Evolutionary conservation across 805 yeast genomes (phyloP), one percentile per base, ranked within the genome.

Genomic region (Pichia californica): DNA sequence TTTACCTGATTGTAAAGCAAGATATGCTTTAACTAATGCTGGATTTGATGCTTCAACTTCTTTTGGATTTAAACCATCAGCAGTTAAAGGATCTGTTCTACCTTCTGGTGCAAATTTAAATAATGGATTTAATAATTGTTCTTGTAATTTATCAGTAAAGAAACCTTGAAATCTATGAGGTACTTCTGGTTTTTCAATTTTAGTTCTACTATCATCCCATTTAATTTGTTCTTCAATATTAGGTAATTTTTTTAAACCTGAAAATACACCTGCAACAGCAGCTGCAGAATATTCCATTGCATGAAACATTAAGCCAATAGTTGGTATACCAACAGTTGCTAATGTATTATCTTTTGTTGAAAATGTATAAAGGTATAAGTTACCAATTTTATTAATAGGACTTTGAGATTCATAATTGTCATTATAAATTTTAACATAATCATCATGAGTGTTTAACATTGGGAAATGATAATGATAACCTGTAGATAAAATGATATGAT

Each of bases 251-350:
- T 55, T 59, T 25, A 61, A 60, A 14, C 67, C 67, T 2, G 76
- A 63, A 77, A 79, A 76, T 4, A 74, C 71, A n/a, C 81, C 81
- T 14, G 77, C 76, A 39, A 76, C 61, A 0, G 79, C 78, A n/a
- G 77, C 72, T 2, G 78, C 75, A 37, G 66, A 59, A 2, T 71
- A 62, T 51, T 77, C 82, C 49, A 74, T 71, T 14, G 72, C 64
- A 40, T 72, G 71, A 61, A 74, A 75, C 48, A 69, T 66, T 21
- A 73, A 52, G 2, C 71, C 68, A 1, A 76, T 66, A 2, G 70
- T 52, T 14, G 73, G 59, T 7, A 63, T 60, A 7, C 76, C 75
- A 19, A 63, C 62, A 4, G 64, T 52, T 1, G 70, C 72, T 20
- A 71, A 54, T 0, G 74, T 63, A 16, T 74, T 72, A 49, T 71